Percentiles rank a stretch among this genome's conserved stretches.
These are phyloP conservation scores for Polytrichum formosum DNA, from an alignment of 225 moss, liverwort and hornwort species.

Conservation along the genomic window DNA sequence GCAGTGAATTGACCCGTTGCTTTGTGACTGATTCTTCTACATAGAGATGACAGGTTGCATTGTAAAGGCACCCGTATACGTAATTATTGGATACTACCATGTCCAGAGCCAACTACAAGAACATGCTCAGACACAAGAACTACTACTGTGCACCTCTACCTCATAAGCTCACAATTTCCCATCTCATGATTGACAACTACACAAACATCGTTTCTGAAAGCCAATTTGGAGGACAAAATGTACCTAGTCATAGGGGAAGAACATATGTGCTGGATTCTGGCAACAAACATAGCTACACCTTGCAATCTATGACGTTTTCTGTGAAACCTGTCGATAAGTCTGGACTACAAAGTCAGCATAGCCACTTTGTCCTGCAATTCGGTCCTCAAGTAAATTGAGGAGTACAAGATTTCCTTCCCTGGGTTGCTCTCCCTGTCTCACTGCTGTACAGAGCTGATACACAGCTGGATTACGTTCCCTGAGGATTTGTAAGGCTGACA, in stretches of 20 bases:
- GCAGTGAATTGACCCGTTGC: too few relatives aligned
- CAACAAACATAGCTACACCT: too few relatives aligned
- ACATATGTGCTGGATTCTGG: background rate
- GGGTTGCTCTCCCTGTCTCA: conserved; percentile 71
- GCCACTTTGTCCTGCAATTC: conserved; percentile 36
- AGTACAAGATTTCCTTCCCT: conserved; percentile 55
- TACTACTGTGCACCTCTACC: background rate
- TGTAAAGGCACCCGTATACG: background rate
- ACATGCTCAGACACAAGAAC: background rate
- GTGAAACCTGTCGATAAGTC: conserved; percentile 52
- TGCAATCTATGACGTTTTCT: conserved; percentile 23
- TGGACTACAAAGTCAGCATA: conserved; percentile 67
- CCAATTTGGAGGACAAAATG: background rate
- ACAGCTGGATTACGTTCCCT: conserved; percentile 40
- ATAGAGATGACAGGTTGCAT: background rate
- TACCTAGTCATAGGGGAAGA: background rate
- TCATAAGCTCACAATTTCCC: background rate
- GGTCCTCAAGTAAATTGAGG: conserved; percentile 56
- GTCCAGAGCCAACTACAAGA: background rate
- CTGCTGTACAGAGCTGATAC: conserved; percentile 42
- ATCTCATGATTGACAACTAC: background rate
- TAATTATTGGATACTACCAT: too few relatives aligned
- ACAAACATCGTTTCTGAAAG: background rate
- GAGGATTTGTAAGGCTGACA: conserved; percentile 28
- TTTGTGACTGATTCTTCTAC: background rate